Evolutionary conservation across 768 basidiomycete species (phyloP).

Genomic region (Scleroderma bovista): DNA sequence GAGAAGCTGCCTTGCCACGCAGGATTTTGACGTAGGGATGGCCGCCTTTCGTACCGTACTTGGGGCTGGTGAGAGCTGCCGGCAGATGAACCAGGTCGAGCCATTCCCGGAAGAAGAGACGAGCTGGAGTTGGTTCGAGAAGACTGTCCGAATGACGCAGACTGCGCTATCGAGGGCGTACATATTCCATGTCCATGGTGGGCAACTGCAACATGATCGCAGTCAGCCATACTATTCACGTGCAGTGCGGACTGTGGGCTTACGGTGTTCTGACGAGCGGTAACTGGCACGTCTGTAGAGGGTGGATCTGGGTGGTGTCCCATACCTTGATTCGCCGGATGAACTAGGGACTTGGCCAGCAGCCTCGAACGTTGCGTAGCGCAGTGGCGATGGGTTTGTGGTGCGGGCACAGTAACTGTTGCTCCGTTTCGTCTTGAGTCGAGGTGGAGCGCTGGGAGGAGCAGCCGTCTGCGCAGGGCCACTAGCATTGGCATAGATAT

Average conservation of each 20-base stretch:
- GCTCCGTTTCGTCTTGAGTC: conserved; percentile 33
- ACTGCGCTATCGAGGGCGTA: conserved; percentile 27
- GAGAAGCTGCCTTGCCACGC: conserved; percentile 41
- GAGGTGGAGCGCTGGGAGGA: conserved; percentile 28
- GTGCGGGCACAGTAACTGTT: conserved; percentile 35
- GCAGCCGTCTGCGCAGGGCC: conserved; percentile 21
- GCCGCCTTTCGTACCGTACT: conserved; percentile 36
- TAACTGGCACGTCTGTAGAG: conserved; percentile 40
- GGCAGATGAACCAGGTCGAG: conserved; percentile 32
- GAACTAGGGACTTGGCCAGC: conserved; percentile 15
- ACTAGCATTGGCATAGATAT: conserved; percentile 36
- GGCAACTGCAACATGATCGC: conserved; percentile 18
- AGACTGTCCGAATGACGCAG: conserved; percentile 33
- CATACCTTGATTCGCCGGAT: conserved; percentile 29
- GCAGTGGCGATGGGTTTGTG: conserved; percentile 36
- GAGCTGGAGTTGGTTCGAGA: conserved; percentile 50
- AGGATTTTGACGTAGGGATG: conserved; percentile 42
- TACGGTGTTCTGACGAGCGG: conserved; percentile 40
- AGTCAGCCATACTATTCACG: conserved; percentile 1
- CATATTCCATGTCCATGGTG: conserved; percentile 29
- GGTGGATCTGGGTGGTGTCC: conserved; percentile 28
- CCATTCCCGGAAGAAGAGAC: conserved; percentile 39
- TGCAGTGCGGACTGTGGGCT: conserved; percentile 14
- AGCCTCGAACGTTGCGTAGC: conserved; percentile 34
- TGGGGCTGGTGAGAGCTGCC: conserved; percentile 39